Conservation (phyloP, 306 rosid genomes). For the Ochetophila trinervis region DNA sequence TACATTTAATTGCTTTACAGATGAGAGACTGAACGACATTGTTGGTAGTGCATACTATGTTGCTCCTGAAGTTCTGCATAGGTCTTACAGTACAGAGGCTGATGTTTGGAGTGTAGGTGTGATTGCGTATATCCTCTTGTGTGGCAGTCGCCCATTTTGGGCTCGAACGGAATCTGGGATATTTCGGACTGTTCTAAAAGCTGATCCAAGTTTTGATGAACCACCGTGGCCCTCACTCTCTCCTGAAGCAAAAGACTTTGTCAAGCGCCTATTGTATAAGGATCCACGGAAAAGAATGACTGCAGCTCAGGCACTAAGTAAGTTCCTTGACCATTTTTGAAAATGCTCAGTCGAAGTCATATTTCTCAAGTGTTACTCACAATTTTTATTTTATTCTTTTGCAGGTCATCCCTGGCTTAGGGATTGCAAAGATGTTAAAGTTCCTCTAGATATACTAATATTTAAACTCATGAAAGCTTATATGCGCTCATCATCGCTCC, state of each 20-base stretch:
- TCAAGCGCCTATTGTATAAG: slow-evolving; percentile 74
- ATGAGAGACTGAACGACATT: slow-evolving; percentile 86
- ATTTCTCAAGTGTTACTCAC: slow-evolving; percentile 30
- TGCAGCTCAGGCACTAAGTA: slow-evolving; percentile 86
- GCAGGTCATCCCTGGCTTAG: slow-evolving; percentile 96
- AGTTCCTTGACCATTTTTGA: slow-evolving; percentile 24
- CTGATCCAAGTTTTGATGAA: slow-evolving; percentile 85
- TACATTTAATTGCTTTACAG: slow-evolving; percentile 48
- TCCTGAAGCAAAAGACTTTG: slow-evolving; percentile 71
- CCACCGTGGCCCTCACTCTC: slow-evolving; percentile 94
- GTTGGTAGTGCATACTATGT: slow-evolving; percentile 99
- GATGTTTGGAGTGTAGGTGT: slow-evolving; percentile 96
- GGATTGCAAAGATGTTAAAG: slow-evolving; percentile 51
- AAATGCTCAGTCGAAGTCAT: slow-evolving; percentile 11
- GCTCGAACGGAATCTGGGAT: slow-evolving; percentile 94
- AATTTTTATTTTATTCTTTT: slow-evolving; percentile 11
- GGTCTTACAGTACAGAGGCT: slow-evolving; percentile 87
- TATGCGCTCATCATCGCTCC: slow-evolving; percentile 83
- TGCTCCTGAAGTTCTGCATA: slow-evolving; percentile 93
- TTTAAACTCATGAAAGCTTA: slow-evolving; percentile 86
- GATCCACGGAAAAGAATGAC: slow-evolving; percentile 94
- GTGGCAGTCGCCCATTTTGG: slow-evolving; percentile 99
- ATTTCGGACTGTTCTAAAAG: slow-evolving; percentile 81
- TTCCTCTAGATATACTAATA: slow-evolving; percentile 70
- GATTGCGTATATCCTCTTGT: slow-evolving; percentile 84